Conservation (phyloP, 1,139 yeast species). For the Saccharomycopsis crataegensis region DNA sequence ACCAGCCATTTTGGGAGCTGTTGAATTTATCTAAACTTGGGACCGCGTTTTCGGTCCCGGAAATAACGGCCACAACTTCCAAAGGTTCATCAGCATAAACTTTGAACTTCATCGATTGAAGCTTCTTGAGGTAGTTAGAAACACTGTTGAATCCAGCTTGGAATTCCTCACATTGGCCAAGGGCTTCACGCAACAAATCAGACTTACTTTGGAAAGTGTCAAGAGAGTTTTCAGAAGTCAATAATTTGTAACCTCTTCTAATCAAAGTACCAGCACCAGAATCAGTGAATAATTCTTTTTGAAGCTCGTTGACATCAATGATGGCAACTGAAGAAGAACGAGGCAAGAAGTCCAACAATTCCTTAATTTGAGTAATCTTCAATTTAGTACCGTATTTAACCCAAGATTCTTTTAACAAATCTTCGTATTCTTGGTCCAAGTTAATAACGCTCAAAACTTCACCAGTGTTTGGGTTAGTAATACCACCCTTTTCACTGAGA, state of each 20-base stretch:
- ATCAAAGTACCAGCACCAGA: slow-evolving; percentile 98
- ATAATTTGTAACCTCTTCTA: slow-evolving; percentile 90
- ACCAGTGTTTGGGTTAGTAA: slow-evolving; percentile 84
- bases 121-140: slow-evolving; percentile 71
- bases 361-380: slow-evolving; percentile 94
- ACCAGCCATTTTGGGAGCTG: slow-evolving; percentile 90
- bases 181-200: slow-evolving; percentile 68
- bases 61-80: slow-evolving; percentile 86
- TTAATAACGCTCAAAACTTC: slow-evolving; percentile 87
- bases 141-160: slow-evolving; percentile 49
- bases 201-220: slow-evolving; percentile 64
- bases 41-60: slow-evolving; percentile 36
- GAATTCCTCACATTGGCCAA: slow-evolving; percentile 71
- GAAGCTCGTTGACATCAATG: slow-evolving; percentile 88
- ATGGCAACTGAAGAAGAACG: slow-evolving; percentile 97
- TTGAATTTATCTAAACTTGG: slow-evolving; percentile 84
- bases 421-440: slow-evolving; percentile 93
- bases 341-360: slow-evolving; percentile 85
- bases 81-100: slow-evolving; percentile 94
- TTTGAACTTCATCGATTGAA: slow-evolving; percentile 57
- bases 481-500: slow-evolving; percentile 95
- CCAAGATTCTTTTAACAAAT: slow-evolving; percentile 88
- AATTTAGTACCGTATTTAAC: slow-evolving; percentile 97
- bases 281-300: slow-evolving; percentile 95
- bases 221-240: slow-evolving; percentile 55